A percentile compares a stretch with the other conserved stretches of the same genome.
Evolutionary conservation across 805 yeast species (phyloP).

Genomic region (Schizosaccharomyces cryophilus): DNA sequence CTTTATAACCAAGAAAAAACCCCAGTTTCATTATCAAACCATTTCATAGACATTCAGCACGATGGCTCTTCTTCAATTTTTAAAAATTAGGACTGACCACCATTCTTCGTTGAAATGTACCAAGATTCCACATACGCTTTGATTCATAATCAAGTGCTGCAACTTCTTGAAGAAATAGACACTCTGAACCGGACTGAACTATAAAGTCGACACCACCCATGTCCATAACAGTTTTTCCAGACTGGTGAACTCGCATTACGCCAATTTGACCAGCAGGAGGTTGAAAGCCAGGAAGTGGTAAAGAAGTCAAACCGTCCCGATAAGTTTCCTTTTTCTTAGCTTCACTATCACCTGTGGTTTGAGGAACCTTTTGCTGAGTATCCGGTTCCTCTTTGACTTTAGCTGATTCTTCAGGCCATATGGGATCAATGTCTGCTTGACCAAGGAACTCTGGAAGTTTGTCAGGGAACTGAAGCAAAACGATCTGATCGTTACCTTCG

Average conservation of each 20-base stretch:
- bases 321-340: not conserved
- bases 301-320: not conserved
- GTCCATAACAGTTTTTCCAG: not conserved
- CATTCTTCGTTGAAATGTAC: not conserved
- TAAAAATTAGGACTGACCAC: not conserved
- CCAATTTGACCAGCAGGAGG: constrained; percentile 2
- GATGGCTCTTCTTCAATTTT: not conserved
- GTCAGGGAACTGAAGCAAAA: constrained; percentile 1
- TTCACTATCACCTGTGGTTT: not conserved
- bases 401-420: not conserved
- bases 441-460: not conserved
- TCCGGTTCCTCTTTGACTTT: not conserved
- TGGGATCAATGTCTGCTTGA: not conserved
- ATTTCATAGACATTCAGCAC: not conserved
- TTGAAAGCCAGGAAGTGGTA: not conserved
- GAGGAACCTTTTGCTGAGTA: not conserved
- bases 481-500: not conserved
- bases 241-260: not conserved
- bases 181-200: not conserved
- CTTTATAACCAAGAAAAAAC: too few species aligned
- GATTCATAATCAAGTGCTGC: not conserved
- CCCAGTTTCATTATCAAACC: not conserved
- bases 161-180: not conserved
- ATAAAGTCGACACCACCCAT: not conserved
- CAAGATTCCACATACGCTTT: not conserved